phyloP scores from a whole-genome alignment of 345 rosid genomes.

The Lenwebbia sp. region DNA sequence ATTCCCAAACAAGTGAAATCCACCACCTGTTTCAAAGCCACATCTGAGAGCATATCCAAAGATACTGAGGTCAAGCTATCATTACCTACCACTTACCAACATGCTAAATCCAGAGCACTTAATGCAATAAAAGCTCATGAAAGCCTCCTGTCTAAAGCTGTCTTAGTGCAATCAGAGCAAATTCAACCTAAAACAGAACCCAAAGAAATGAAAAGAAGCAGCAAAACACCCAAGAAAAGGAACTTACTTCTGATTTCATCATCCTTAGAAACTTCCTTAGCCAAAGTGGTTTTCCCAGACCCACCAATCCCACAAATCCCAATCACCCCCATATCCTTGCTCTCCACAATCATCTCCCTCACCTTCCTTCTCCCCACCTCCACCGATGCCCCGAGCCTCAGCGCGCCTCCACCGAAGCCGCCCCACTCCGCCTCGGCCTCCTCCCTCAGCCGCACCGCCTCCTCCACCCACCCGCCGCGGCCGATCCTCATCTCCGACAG shows the following conservation, averaged over 20 bases:
- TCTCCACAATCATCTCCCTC: conserved; percentile 54
- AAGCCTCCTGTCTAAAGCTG: background rate
- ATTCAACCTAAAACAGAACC: background rate
- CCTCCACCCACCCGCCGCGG: conserved; percentile 46
- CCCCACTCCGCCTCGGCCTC: conserved; percentile 30
- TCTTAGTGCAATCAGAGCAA: background rate
- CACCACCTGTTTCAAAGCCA: background rate
- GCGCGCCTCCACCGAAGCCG: conserved; percentile 5
- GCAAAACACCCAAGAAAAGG: background rate
- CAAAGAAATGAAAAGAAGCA: background rate
- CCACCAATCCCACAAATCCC: conserved; percentile 87
- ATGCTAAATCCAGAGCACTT: background rate
- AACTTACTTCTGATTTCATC: conserved; percentile 50
- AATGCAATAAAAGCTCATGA: background rate
- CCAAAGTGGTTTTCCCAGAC: conserved; percentile 86
- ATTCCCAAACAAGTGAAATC: background rate
- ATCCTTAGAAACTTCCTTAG: conserved; percentile 52
- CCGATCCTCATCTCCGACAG: conserved; percentile 60
- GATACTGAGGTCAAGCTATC: background rate
- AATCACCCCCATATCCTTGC: conserved; percentile 22
- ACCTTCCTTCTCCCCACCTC: conserved; percentile 63
- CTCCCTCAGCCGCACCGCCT: conserved; percentile 40
- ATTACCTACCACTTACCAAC: background rate
- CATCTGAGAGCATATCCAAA: background rate
- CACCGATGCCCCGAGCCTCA: conserved; percentile 29